Percentiles rank a stretch among this genome's conserved stretches.
Evolutionary conservation across 73 alveolate species (phyloP).

Genomic region (Paramecium sexaurelia): DNA sequence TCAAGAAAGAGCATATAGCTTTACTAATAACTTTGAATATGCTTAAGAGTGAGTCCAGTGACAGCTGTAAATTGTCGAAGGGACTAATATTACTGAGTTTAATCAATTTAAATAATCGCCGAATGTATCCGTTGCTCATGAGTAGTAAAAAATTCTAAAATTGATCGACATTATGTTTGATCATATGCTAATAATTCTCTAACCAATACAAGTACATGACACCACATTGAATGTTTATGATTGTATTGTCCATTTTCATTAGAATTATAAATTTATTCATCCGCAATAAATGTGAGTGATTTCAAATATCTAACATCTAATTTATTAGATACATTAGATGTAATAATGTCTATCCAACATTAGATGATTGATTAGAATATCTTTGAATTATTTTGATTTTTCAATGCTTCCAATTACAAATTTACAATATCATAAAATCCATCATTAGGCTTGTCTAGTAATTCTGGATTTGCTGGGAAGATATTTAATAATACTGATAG

Average conservation of each 20-base stretch:
- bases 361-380: conserved; percentile 3
- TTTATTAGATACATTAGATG: background rate
- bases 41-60: background rate
- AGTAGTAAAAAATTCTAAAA: background rate
- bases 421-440: conserved; percentile 1
- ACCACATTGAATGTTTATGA: conserved; percentile 24
- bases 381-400: background rate
- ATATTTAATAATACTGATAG: background rate
- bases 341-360: conserved; percentile 12
- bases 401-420: background rate
- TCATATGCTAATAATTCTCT: conserved; percentile 2
- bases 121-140: conserved; percentile 26
- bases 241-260: background rate
- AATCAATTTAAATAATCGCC: background rate
- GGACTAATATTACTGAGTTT: background rate
- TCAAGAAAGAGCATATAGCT: background rate
- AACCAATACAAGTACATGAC: conserved; percentile 12
- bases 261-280: background rate
- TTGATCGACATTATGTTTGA: background rate
- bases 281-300: background rate
- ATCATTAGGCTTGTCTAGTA: background rate
- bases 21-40: background rate
- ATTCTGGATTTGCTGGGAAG: background rate
- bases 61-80: conserved; percentile 22
- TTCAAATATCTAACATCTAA: conserved; percentile 6